Conservation (phyloP, 2,329 filamentous ascomycete species). For the Cadophora malorum region DNA sequence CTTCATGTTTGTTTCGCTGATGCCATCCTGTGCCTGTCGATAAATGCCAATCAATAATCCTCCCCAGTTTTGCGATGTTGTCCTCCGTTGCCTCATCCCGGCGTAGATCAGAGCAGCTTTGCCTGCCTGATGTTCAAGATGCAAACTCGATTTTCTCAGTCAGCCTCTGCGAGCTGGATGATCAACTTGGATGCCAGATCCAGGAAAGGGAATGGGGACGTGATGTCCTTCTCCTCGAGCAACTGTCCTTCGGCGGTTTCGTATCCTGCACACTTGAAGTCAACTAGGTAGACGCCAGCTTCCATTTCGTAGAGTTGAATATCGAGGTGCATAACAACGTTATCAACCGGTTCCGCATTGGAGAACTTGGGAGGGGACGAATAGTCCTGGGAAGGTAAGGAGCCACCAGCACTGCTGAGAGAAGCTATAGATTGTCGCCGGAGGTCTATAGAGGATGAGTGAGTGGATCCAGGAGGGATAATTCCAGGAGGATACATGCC, state of each 20-base stretch:
- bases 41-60: constrained; percentile 16
- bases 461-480: constrained; percentile 55
- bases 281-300: constrained; percentile 89
- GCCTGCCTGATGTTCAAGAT: background rate
- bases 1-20: constrained; percentile 8
- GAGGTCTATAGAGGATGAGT: constrained; percentile 56
- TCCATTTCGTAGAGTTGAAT: constrained; percentile 98
- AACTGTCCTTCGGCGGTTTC: constrained; percentile 78
- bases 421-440: constrained; percentile 46
- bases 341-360: constrained; percentile 40
- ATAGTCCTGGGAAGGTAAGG: constrained; percentile 39
- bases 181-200: constrained; percentile 93
- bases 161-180: constrained; percentile 87
- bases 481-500: constrained; percentile 67
- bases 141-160: constrained; percentile 48
- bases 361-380: constrained; percentile 33
- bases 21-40: constrained; percentile 12
- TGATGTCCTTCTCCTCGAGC: constrained; percentile 91
- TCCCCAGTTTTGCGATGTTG: background rate
- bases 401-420: constrained; percentile 44
- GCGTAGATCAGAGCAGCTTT: constrained; percentile 7
- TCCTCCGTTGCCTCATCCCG: constrained; percentile 17
- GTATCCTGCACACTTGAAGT: constrained; percentile 98
- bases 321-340: constrained; percentile 89
- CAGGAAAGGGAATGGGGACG: constrained; percentile 93